Conservation (phyloP, 2,329 filamentous ascomycete species). For the Lecanicillium sp. region DNA sequence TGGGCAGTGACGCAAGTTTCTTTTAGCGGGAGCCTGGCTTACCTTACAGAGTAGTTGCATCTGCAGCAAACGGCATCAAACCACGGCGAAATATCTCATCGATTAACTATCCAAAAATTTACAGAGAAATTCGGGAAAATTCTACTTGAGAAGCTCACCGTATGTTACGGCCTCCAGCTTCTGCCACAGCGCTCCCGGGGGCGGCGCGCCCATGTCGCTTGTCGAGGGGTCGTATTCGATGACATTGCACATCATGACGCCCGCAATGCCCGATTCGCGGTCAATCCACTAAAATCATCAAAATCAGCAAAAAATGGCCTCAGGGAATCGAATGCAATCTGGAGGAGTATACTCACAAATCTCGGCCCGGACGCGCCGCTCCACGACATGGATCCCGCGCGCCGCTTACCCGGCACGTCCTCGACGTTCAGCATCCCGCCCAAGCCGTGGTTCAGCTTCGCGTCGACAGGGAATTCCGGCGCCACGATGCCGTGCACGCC, state of each 20-base stretch:
- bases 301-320: neutral
- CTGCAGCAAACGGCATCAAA: too few species aligned
- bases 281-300: conserved; percentile 24
- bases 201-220: neutral
- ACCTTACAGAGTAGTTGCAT: too few species aligned
- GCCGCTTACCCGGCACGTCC: conserved; percentile 34
- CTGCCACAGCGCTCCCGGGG: conserved; percentile 5
- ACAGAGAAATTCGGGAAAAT: too few species aligned
- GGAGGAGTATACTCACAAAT: conserved; percentile 32
- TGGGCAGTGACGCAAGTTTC: too few species aligned
- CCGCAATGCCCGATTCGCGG: conserved; percentile 17
- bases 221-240: conserved; percentile 4
- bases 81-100: too few species aligned
- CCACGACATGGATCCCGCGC: conserved; percentile 39
- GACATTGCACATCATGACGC: conserved; percentile 12
- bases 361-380: conserved; percentile 35
- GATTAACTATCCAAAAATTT: too few species aligned
- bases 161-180: conserved; percentile 7
- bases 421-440: conserved; percentile 34
- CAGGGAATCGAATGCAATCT: neutral
- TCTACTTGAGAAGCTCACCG: conserved; percentile 1
- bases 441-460: conserved; percentile 32
- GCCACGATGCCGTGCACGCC: conserved; percentile 23
- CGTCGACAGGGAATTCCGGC: conserved; percentile 30
- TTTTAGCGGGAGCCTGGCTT: too few species aligned